Percentiles rank a stretch among this genome's conserved stretches.
Evolutionary conservation across 2,329 filamentous ascomycete genomes (phyloP).

Genomic region (Aureobasidium sp.): DNA sequence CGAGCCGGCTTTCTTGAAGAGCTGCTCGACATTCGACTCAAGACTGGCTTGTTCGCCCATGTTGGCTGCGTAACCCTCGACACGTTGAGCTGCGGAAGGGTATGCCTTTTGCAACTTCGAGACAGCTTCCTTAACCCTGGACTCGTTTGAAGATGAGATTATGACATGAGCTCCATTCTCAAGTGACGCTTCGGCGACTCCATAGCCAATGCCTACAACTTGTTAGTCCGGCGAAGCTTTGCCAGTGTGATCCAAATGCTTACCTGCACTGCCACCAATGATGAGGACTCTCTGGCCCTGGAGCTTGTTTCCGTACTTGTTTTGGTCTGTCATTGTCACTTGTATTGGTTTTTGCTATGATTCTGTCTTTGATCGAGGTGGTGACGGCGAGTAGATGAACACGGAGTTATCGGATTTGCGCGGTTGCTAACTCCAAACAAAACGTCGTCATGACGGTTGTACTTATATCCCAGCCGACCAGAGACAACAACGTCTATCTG

Average conservation of each 20-base stretch:
- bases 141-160: constrained; percentile 48
- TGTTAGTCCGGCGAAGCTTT: neutral
- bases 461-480: no score
- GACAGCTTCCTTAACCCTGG: constrained; percentile 41
- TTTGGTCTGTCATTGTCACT: constrained; percentile 31
- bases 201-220: constrained; percentile 49
- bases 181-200: constrained; percentile 49
- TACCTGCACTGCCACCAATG: constrained; percentile 47
- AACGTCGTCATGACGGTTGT: no score
- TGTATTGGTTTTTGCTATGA: neutral
- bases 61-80: constrained; percentile 40
- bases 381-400: neutral
- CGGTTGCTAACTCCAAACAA: no score
- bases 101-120: constrained; percentile 35
- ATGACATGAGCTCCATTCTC: constrained; percentile 48
- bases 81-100: constrained; percentile 29
- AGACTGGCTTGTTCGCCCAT: constrained; percentile 38
- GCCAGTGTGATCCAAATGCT: neutral
- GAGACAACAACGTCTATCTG: no score
- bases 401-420: neutral
- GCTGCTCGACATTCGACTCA: constrained; percentile 37
- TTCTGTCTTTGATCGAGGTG: neutral
- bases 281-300: constrained; percentile 43
- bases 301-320: constrained; percentile 42
- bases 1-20: constrained; percentile 34